A percentile compares a stretch with the other conserved stretches of the same genome.
Conservation (phyloP, 805 yeast species). For the Helenozyma rhizophorensis region DNA sequence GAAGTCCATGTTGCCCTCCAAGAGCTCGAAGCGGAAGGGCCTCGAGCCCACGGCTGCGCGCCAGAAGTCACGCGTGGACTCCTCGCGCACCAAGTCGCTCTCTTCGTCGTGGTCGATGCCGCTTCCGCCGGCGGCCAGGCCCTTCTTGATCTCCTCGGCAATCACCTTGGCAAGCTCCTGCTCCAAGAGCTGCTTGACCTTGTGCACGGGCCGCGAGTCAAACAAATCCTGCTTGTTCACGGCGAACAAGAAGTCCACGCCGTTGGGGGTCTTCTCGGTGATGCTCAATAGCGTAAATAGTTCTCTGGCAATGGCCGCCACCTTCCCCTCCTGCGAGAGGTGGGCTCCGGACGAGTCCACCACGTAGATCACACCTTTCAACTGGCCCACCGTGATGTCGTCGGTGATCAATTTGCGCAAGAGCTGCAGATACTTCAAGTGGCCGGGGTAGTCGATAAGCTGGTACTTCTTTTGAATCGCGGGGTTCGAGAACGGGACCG, state of each 20-base stretch:
- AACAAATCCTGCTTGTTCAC: conserved; percentile 85
- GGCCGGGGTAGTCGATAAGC: conserved; percentile 87
- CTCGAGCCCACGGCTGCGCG: conserved; percentile 29
- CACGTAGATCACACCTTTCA: conserved; percentile 69
- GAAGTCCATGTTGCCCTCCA: conserved; percentile 73
- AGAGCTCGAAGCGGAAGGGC: conserved; percentile 56
- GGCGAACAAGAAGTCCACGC: conserved; percentile 71
- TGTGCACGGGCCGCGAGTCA: conserved; percentile 67
- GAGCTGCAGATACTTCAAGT: conserved; percentile 62
- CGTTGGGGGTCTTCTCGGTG: conserved; percentile 63
- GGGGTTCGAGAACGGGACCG: conserved; percentile 33
- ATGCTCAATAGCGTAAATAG: conserved; percentile 54
- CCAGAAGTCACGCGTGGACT: conserved; percentile 46
- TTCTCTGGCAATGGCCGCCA: conserved; percentile 48
- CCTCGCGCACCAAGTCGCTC: conserved; percentile 20
- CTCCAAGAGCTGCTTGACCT: conserved; percentile 59
- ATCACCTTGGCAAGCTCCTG: conserved; percentile 57
- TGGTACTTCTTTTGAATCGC: conserved; percentile 37
- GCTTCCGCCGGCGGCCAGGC: conserved; percentile 20
- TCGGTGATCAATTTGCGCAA: conserved; percentile 46
- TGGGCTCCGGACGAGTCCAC: conserved; percentile 68
- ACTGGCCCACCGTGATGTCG: conserved; percentile 31
- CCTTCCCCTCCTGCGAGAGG: conserved; percentile 31
- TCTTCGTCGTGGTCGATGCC: conserved; percentile 39
- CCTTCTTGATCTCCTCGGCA: conserved; percentile 34